A percentile compares a stretch with the other conserved stretches of the same genome.
Conservation (phyloP, 257 asterid genomes). For the Scutellaria minor region DNA sequence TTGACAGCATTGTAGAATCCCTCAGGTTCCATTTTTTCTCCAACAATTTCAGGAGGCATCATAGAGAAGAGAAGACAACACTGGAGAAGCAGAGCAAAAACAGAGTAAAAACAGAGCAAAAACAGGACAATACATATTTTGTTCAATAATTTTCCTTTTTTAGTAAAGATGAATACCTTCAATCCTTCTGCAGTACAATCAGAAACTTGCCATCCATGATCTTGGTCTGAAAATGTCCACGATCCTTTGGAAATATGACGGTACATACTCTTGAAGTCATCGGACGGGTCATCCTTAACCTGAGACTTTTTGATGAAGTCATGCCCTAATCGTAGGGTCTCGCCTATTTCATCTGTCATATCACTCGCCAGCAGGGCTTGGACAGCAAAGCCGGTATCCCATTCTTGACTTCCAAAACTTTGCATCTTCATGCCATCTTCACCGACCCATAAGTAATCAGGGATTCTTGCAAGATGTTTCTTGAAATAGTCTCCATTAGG, state of each 20-base stretch:
- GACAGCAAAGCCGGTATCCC: constrained; percentile 86
- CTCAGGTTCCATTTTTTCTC: constrained; percentile 67
- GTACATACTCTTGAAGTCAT: constrained; percentile 75
- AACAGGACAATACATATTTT: not conserved
- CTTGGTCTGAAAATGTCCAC: constrained; percentile 96
- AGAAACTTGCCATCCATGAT: constrained; percentile 99
- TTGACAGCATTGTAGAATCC: constrained; percentile 78
- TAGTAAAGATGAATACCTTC: constrained; percentile 52
- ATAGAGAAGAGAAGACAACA: constrained; percentile 80
- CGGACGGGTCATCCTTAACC: constrained; percentile 84
- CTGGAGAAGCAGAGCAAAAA: constrained; percentile 35
- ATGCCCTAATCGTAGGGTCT: constrained; percentile 72
- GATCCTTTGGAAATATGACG: constrained; percentile 90
- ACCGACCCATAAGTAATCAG: constrained; percentile 77
- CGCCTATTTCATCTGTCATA: constrained; percentile 62
- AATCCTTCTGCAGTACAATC: constrained; percentile 96
- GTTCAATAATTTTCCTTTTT: not conserved
- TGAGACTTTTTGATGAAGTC: constrained; percentile 77
- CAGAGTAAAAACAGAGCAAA: no score
- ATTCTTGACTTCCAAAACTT: constrained; percentile 89
- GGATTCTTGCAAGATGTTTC: constrained; percentile 76
- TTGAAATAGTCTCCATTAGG: constrained; percentile 77
- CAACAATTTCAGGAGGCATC: constrained; percentile 82
- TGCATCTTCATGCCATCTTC: constrained; percentile 93
- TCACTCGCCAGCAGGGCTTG: constrained; percentile 78